These are phyloP conservation scores for Yamadazyma philogaea DNA, from an alignment of 805 yeast species.

Conservation along the genomic window DNA sequence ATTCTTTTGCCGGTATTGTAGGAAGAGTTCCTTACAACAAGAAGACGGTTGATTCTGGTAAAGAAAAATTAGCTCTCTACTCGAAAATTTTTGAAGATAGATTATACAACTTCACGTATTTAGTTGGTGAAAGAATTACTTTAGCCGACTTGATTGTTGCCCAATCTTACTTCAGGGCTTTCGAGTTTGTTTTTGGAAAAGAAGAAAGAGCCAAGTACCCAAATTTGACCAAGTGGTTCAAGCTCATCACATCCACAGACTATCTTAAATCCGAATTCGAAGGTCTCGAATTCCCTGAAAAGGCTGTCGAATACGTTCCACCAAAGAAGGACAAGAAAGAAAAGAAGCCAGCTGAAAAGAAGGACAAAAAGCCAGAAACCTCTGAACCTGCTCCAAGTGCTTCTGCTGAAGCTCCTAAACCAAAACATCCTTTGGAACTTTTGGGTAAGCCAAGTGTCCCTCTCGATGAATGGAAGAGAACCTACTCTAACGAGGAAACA, in stretches of 20 bases:
- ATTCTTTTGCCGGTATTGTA: slow-evolving; percentile 54
- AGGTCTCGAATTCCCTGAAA: slow-evolving; percentile 57
- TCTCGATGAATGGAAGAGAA: slow-evolving; percentile 94
- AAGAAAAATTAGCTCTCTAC: slow-evolving; percentile 20
- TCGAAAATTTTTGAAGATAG: slow-evolving; percentile 51
- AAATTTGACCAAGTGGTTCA: slow-evolving; percentile 66
- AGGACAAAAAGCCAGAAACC: slow-evolving; percentile 34
- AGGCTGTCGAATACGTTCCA: slow-evolving; percentile 64
- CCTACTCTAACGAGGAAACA: slow-evolving; percentile 95
- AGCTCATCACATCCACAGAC: slow-evolving; percentile 48
- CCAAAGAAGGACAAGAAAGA: slow-evolving; percentile 74
- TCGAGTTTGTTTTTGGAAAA: slow-evolving; percentile 56
- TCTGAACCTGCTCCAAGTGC: slow-evolving; percentile 33
- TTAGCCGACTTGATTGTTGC: slow-evolving; percentile 63
- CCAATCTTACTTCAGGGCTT: slow-evolving; percentile 50
- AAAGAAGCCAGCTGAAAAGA: slow-evolving; percentile 21
- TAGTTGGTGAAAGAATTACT: slow-evolving; percentile 58
- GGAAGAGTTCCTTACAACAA: slow-evolving; percentile 78
- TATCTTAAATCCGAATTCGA: slow-evolving; percentile 47
- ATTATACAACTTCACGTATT: slow-evolving; percentile 58
- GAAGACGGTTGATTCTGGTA: slow-evolving; percentile 55
- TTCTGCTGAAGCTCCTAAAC: slow-evolving; percentile 61
- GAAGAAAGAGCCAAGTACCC: slow-evolving; percentile 67
- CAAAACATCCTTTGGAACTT: slow-evolving; percentile 87
- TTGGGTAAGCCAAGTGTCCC: slow-evolving; percentile 70